phyloP scores from a whole-genome alignment of 169 alveolate genomes.

The Babesia ovis region DNA sequence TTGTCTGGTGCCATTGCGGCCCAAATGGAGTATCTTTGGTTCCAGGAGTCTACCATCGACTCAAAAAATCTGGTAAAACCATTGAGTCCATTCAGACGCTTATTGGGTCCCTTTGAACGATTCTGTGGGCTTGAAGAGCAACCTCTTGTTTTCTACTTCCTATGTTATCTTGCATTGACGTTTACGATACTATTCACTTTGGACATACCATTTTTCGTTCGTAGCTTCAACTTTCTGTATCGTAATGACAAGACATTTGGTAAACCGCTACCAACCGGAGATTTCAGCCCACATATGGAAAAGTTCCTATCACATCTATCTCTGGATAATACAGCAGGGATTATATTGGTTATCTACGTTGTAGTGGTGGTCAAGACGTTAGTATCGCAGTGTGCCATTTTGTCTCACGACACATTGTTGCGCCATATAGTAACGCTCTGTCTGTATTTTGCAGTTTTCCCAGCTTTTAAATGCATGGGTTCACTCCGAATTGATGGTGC shows the following conservation, averaged over 20 bases:
- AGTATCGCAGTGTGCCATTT: conserved; percentile 51
- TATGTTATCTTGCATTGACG: background rate
- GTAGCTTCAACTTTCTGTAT: background rate
- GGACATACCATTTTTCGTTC: conserved; percentile 20
- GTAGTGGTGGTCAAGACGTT: conserved; percentile 10
- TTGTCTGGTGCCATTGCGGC: background rate
- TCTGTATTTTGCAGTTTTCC: conserved; percentile 12
- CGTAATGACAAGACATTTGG: background rate
- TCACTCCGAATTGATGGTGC: conserved; percentile 4
- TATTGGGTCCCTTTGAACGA: conserved; percentile 2
- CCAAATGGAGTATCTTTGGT: background rate
- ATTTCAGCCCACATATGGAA: background rate
- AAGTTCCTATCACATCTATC: conserved; percentile 5
- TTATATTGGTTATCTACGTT: conserved; percentile 13
- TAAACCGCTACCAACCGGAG: background rate
- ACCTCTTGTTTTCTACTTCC: background rate
- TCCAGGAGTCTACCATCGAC: background rate
- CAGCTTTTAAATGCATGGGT: conserved; percentile 16
- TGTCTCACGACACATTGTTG: conserved; percentile 37
- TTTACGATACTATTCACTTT: background rate
- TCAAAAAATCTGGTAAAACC: background rate
- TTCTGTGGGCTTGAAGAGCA: conserved; percentile 2
- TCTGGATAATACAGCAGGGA: background rate
- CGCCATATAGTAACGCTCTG: conserved; percentile 18
- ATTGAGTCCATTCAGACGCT: background rate